Evolutionary conservation across 352 stramenopile genomes (phyloP).

Genomic region (Phytophthora megakarya): DNA sequence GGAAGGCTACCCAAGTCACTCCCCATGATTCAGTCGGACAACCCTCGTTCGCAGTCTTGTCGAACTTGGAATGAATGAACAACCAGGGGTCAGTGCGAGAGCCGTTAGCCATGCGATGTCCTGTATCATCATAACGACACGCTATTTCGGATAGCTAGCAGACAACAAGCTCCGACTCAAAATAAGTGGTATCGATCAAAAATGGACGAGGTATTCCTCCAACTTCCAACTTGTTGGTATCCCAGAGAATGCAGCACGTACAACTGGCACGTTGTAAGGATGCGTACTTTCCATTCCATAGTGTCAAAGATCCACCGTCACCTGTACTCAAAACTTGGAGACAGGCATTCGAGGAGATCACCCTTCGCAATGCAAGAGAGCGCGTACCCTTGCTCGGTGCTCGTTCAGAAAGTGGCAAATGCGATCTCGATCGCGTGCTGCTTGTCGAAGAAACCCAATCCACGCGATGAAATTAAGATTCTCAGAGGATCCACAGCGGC

Average conservation of each 20-base stretch:
- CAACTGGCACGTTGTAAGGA: no score
- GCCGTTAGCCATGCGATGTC: not conserved
- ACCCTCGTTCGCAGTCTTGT: slow-evolving; percentile 1
- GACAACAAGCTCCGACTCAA: no score
- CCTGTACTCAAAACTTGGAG: no score
- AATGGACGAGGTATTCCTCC: no score
- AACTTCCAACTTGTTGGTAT: no score
- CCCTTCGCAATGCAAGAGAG: slow-evolving; percentile 12
- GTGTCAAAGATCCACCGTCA: no score
- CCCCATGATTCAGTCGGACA: slow-evolving; percentile 16
- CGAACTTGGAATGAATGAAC: slow-evolving; percentile 14
- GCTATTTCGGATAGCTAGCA: not conserved
- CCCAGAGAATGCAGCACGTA: no score
- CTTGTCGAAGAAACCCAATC: slow-evolving; percentile 17
- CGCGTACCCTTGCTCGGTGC: slow-evolving; percentile 15
- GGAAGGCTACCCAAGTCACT: slow-evolving; percentile 14
- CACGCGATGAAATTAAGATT: slow-evolving; percentile 32
- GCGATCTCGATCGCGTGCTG: slow-evolving; percentile 20
- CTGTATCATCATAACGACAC: not conserved
- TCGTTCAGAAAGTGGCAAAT: slow-evolving; percentile 18
- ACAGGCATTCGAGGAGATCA: no score
- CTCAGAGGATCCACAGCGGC: slow-evolving; percentile 4
- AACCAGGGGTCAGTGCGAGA: not conserved
- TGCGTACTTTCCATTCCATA: no score
- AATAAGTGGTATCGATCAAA: not conserved